Evolutionary conservation across 1,284 basidiomycete genomes (phyloP).

Genomic region (Sanguinoderma infundibulare): DNA sequence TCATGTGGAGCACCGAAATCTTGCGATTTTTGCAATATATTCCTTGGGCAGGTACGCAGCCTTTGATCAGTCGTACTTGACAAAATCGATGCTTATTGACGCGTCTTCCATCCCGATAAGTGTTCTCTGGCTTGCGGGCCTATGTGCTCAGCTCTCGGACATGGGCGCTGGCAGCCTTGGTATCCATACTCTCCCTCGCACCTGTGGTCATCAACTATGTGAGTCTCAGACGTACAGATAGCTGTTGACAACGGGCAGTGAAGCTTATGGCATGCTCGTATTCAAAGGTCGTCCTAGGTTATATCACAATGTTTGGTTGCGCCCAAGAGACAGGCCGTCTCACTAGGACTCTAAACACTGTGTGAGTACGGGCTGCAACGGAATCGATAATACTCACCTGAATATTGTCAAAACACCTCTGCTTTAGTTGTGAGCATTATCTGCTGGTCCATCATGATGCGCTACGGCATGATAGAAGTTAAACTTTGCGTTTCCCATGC

Average conservation of each 20-base stretch:
- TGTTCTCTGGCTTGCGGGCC: constrained; percentile 3
- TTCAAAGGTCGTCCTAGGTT: not conserved
- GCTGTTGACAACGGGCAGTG: too few relatives aligned
- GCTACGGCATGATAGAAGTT: too few relatives aligned
- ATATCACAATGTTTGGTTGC: not conserved
- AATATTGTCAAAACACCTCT: not conserved
- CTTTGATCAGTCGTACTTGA: too few relatives aligned
- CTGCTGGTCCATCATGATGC: too few relatives aligned
- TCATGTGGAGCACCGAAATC: not conserved
- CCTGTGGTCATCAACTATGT: constrained; percentile 6
- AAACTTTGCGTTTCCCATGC: too few relatives aligned
- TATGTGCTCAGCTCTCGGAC: constrained; percentile 1
- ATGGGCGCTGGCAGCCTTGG: not conserved
- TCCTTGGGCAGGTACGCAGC: constrained; percentile 6
- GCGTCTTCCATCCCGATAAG: not conserved
- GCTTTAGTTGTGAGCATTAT: not conserved
- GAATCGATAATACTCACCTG: too few relatives aligned
- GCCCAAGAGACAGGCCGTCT: not conserved
- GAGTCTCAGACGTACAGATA: not conserved
- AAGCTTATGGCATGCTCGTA: too few relatives aligned
- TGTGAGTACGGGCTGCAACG: not conserved
- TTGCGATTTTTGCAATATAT: constrained; percentile 2
- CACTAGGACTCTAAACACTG: not conserved
- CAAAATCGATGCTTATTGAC: not conserved
- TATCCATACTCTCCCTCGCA: not conserved